Percentiles rank a stretch among this genome's conserved stretches.
Conservation (phyloP, 345 rosid species). For the Eucalyptus regnans region DNA sequence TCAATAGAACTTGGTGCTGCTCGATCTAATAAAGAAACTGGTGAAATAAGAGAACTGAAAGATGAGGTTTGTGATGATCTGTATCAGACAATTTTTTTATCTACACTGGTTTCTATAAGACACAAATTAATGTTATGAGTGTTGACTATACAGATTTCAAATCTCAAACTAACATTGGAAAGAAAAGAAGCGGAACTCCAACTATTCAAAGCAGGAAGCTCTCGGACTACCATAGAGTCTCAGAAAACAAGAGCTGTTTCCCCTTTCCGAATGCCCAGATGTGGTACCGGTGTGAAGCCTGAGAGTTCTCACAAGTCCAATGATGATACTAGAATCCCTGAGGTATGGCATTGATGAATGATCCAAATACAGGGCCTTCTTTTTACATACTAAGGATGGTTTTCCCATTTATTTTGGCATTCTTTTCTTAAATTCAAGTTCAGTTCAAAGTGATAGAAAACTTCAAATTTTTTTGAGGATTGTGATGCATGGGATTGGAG, state of each 20-base stretch:
- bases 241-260: conserved; percentile 79
- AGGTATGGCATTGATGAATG: conserved; percentile 20
- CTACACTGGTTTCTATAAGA: neutral
- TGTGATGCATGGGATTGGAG: neutral
- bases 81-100: neutral
- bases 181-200: conserved; percentile 83
- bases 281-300: conserved; percentile 33
- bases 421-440: neutral
- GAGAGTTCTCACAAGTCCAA: conserved; percentile 39
- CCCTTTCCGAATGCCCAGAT: conserved; percentile 63
- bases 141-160: conserved; percentile 40
- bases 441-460: neutral
- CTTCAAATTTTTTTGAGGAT: neutral
- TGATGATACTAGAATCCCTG: conserved; percentile 34
- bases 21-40: conserved; percentile 80
- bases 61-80: conserved; percentile 55
- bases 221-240: conserved; percentile 30
- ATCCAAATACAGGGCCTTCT: neutral
- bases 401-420: neutral
- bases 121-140: neutral
- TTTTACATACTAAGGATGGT: neutral
- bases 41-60: conserved; percentile 79
- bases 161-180: conserved; percentile 66
- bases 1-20: conserved; percentile 97
- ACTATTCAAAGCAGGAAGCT: conserved; percentile 32